Conservation (phyloP, 768 basidiomycete species). For the Trametes gibbosa region DNA sequence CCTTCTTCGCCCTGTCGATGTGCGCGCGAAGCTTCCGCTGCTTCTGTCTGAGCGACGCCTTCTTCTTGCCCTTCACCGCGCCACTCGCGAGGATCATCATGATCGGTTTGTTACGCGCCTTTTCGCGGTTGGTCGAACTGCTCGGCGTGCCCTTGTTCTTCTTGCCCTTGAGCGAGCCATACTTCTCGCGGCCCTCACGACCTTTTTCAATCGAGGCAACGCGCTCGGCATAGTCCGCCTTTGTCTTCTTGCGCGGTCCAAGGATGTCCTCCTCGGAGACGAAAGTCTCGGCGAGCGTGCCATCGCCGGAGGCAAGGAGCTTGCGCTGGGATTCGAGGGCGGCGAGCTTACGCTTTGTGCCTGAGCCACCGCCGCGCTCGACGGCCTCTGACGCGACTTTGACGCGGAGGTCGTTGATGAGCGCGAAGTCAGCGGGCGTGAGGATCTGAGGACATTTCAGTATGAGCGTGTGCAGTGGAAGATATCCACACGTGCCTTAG, state of each 20-base stretch:
- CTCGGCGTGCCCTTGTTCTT: slow-evolving; percentile 79
- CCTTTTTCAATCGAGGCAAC: slow-evolving; percentile 91
- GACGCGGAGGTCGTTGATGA: slow-evolving; percentile 84
- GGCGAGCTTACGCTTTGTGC: slow-evolving; percentile 87
- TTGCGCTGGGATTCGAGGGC: slow-evolving; percentile 73
- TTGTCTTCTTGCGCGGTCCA: slow-evolving; percentile 90
- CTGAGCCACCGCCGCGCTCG: slow-evolving; percentile 65
- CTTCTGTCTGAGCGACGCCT: slow-evolving; percentile 76
- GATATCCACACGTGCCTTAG: slow-evolving; percentile 53
- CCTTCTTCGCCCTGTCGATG: slow-evolving; percentile 67
- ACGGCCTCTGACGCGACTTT: slow-evolving; percentile 73
- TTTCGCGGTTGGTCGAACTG: slow-evolving; percentile 89
- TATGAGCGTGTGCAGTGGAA: not conserved
- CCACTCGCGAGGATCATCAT: slow-evolving; percentile 88
- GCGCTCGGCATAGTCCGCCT: slow-evolving; percentile 91
- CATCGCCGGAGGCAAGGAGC: slow-evolving; percentile 35
- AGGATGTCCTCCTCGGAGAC: slow-evolving; percentile 90
- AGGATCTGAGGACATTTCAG: slow-evolving; percentile 61
- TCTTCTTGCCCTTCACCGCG: slow-evolving; percentile 80
- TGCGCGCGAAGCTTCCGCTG: slow-evolving; percentile 76
- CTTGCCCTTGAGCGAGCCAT: slow-evolving; percentile 87
- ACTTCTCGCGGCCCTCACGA: slow-evolving; percentile 93
- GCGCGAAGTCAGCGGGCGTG: slow-evolving; percentile 93
- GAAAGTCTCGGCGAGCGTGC: slow-evolving; percentile 54
- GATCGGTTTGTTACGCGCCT: slow-evolving; percentile 90